phyloP scores from a whole-genome alignment of 2,329 filamentous ascomycete genomes.

The Clathrospora elynae region DNA sequence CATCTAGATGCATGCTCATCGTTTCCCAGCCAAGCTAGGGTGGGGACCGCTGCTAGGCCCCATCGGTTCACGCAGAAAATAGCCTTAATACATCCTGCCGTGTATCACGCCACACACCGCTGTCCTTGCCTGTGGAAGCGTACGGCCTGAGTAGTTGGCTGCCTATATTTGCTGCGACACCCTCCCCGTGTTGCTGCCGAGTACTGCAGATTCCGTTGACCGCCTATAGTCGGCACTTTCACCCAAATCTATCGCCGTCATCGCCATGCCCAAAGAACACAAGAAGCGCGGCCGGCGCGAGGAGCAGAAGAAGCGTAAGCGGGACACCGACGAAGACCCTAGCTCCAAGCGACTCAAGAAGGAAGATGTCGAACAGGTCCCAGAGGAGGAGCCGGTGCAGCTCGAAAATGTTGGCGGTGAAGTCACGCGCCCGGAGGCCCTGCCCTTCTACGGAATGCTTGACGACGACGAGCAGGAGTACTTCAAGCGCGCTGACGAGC shows the following conservation, averaged over 20 bases:
- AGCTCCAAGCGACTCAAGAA: conserved; percentile 44
- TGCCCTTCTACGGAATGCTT: conserved; percentile 89
- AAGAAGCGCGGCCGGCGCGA: conserved; percentile 63
- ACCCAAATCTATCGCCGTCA: conserved; percentile 20
- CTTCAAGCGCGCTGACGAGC: conserved; percentile 85
- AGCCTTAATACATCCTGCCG: no score
- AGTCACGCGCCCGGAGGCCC: conserved; percentile 56
- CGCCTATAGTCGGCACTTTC: conserved; percentile 20
- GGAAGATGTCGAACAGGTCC: conserved; percentile 22
- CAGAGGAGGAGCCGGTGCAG: conserved; percentile 21
- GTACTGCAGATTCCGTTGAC: background rate
- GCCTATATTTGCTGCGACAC: no score
- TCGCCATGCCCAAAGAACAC: conserved; percentile 63
- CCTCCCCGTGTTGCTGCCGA: no score
- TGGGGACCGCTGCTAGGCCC: no score
- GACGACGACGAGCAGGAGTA: conserved; percentile 94
- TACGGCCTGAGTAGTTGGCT: no score
- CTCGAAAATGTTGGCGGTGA: conserved; percentile 38
- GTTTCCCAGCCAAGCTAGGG: no score
- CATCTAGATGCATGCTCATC: conserved; percentile 3
- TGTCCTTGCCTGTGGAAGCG: no score
- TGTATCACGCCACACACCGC: no score
- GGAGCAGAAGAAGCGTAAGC: conserved; percentile 56
- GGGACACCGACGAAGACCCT: conserved; percentile 38
- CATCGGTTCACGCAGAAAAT: conserved; percentile 21